phyloP scores from a whole-genome alignment of 2,329 filamentous ascomycete genomes.

The Clarireedia hainanense region DNA sequence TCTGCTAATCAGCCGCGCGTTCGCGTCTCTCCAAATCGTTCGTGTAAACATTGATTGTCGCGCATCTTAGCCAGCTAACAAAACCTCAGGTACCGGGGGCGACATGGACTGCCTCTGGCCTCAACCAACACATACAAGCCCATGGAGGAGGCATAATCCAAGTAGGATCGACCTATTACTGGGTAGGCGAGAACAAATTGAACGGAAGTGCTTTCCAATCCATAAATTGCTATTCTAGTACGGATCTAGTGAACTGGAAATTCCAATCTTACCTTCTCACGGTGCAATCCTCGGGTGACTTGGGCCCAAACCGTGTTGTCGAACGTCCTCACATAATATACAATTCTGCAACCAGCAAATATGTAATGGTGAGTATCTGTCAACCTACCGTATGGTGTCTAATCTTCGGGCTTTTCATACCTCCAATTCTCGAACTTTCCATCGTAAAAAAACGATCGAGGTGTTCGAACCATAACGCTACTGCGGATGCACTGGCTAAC shows the following conservation, averaged over 20 bases:
- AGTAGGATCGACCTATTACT: conserved; percentile 52
- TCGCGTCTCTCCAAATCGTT: conserved; percentile 7
- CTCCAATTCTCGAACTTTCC: neutral
- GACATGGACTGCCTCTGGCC: conserved; percentile 25
- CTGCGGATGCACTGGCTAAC: neutral
- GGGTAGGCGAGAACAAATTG: conserved; percentile 63
- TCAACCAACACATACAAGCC: conserved; percentile 52
- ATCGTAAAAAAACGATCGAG: too few relatives aligned
- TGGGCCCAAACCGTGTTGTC: conserved; percentile 54
- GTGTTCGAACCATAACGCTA: too few relatives aligned
- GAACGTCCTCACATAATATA: conserved; percentile 63
- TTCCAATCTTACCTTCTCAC: conserved; percentile 53
- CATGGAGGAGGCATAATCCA: conserved; percentile 58
- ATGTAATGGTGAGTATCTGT: conserved; percentile 40
- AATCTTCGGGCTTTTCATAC: neutral
- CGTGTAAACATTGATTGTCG: neutral
- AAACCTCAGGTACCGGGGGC: conserved; percentile 22
- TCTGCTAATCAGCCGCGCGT: neutral
- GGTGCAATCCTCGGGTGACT: conserved; percentile 43
- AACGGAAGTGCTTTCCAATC: conserved; percentile 53
- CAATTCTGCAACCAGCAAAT: conserved; percentile 55
- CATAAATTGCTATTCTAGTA: conserved; percentile 60
- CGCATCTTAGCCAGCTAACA: neutral
- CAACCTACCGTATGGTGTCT: neutral
- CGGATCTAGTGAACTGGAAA: conserved; percentile 56